phyloP scores from a whole-genome alignment of 1,284 basidiomycete genomes.

The Polyporus tsugae region DNA sequence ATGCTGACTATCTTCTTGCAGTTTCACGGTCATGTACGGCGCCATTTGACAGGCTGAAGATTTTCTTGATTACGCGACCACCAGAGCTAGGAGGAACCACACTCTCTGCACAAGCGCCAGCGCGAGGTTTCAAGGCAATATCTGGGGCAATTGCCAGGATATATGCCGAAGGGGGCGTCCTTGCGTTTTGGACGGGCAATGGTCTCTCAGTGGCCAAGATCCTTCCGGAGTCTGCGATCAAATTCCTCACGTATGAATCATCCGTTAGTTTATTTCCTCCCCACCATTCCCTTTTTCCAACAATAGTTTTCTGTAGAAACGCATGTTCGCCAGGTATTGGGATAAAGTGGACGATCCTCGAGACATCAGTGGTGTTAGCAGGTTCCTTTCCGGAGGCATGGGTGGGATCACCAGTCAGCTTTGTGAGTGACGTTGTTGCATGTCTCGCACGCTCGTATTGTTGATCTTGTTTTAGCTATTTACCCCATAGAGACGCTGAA shows the following conservation, averaged over 20 bases:
- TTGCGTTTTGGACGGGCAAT: constrained; percentile 94
- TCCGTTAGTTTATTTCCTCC: constrained; percentile 63
- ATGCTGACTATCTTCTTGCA: constrained; percentile 38
- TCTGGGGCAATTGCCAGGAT: constrained; percentile 79
- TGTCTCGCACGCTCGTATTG: constrained; percentile 13
- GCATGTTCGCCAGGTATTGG: constrained; percentile 91
- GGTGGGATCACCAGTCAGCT: constrained; percentile 96
- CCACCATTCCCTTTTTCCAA: constrained; percentile 13
- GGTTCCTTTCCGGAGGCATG: constrained; percentile 95
- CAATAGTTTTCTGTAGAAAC: constrained; percentile 69
- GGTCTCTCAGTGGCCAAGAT: constrained; percentile 90
- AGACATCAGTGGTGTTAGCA: constrained; percentile 90
- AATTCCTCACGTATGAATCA: constrained; percentile 96
- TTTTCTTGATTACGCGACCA: constrained; percentile 92
- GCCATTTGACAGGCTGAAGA: constrained; percentile 96
- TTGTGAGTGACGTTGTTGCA: constrained; percentile 56
- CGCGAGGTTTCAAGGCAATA: constrained; percentile 76
- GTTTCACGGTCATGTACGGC: constrained; percentile 97
- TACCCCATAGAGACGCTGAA: constrained; percentile 91
- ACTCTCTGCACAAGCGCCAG: constrained; percentile 52
- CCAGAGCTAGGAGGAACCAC: constrained; percentile 70
- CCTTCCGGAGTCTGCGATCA: constrained; percentile 97
- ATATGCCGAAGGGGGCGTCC: constrained; percentile 87
- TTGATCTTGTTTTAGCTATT: constrained; percentile 63
- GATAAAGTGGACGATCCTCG: constrained; percentile 91